These are phyloP conservation scores for Gossypium laxum DNA, from an alignment of 441 rosid genomes.

Conservation along the genomic window DNA sequence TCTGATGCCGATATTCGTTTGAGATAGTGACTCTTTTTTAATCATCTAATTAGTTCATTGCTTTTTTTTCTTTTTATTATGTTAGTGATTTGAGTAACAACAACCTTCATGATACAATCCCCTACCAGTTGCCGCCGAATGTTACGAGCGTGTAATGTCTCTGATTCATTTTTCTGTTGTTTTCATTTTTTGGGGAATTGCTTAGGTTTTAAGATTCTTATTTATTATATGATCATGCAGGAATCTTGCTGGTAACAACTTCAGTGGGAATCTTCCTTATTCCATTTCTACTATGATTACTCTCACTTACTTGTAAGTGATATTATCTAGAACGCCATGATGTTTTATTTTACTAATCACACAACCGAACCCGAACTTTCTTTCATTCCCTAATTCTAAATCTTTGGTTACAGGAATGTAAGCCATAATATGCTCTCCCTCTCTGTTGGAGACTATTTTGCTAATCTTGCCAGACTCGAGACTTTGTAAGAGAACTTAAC, in stretches of 20 bases:
- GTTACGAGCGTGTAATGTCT: slow-evolving; percentile 77
- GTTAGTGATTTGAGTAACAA: slow-evolving; percentile 78
- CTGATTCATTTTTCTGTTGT: slow-evolving; percentile 8
- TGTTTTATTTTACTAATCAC: slow-evolving; percentile 6
- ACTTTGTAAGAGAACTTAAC: slow-evolving; percentile 53
- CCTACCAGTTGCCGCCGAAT: slow-evolving; percentile 90
- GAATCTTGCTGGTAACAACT: slow-evolving; percentile 74
- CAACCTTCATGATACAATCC: slow-evolving; percentile 65
- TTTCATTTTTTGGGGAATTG: slow-evolving; percentile 3
- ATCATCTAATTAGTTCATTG: slow-evolving; percentile 17
- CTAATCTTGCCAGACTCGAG: slow-evolving; percentile 40
- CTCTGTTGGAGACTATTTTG: slow-evolving; percentile 62
- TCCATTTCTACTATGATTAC: slow-evolving; percentile 64
- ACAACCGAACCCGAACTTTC: slow-evolving; percentile 5
- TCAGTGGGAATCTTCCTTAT: slow-evolving; percentile 82
- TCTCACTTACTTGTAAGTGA: slow-evolving; percentile 66
- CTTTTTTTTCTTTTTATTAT: slow-evolving; percentile 8
- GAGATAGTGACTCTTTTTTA: slow-evolving; percentile 9
- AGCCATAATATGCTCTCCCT: slow-evolving; percentile 66
- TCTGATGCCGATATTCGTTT: background rate
- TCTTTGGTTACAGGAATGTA: slow-evolving; percentile 52
- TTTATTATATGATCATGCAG: slow-evolving; percentile 36
- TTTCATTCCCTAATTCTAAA: slow-evolving; percentile 11
- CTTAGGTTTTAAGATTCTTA: background rate
- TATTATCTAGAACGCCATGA: slow-evolving; percentile 17